These are phyloP conservation scores for Xylariaceae sp. DNA, from an alignment of 2,329 filamentous ascomycete species.

Conservation along the genomic window DNA sequence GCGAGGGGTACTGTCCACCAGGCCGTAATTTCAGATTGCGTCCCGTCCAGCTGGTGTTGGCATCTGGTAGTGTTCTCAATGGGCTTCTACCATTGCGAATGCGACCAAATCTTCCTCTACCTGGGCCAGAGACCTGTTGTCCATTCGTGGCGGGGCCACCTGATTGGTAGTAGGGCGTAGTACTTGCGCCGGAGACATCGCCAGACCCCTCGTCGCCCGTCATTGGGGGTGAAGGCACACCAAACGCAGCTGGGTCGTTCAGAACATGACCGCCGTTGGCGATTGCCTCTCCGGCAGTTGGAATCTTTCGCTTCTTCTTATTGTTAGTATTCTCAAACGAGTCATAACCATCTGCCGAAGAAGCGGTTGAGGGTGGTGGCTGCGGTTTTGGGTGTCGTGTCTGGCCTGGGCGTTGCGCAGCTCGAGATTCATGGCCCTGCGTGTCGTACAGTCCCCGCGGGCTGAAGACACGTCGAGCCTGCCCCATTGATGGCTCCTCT, in stretches of 20 bases:
- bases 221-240: conserved; percentile 28
- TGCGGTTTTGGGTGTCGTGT: conserved; percentile 43
- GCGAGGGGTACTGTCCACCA: conserved; percentile 33
- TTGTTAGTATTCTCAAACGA: conserved; percentile 98
- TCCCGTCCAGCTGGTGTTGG: conserved; percentile 51
- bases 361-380: conserved; percentile 63
- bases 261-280: conserved; percentile 38
- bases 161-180: conserved; percentile 35
- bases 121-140: conserved; percentile 77
- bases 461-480: conserved; percentile 29
- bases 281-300: conserved; percentile 71
- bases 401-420: conserved; percentile 40
- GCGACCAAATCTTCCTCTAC: conserved; percentile 78
- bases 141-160: conserved; percentile 53
- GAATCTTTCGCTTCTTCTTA: conserved; percentile 98
- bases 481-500: conserved; percentile 18
- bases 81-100: conserved; percentile 58
- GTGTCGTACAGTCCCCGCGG: conserved; percentile 45
- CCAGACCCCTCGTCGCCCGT: conserved; percentile 31
- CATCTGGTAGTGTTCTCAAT: conserved; percentile 55
- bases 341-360: conserved; percentile 83
- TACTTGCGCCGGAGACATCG: conserved; percentile 25
- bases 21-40: conserved; percentile 43
- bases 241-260: conserved; percentile 30
- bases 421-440: conserved; percentile 37